Evolutionary conservation across 805 yeast species (phyloP).

Genomic region (Ogataea minuta): DNA sequence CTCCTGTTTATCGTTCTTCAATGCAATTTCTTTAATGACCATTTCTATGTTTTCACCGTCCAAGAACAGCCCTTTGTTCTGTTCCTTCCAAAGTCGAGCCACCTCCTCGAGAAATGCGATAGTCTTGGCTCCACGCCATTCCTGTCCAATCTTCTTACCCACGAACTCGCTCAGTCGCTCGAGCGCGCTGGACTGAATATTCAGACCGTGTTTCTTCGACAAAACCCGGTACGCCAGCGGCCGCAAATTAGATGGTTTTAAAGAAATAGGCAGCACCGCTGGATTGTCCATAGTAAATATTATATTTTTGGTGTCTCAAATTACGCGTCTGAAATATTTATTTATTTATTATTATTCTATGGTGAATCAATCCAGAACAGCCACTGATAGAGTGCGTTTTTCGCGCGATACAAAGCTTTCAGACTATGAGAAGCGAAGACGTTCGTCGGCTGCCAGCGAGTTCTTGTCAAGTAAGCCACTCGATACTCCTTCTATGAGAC

Average conservation of each 20-base stretch:
- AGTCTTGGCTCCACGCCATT: constrained; percentile 73
- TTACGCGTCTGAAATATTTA: constrained; percentile 12
- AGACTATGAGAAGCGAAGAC: constrained; percentile 17
- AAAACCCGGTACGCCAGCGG: constrained; percentile 89
- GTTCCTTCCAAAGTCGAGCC: constrained; percentile 83
- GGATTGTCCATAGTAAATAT: constrained; percentile 29
- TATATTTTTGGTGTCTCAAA: constrained; percentile 3
- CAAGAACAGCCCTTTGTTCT: constrained; percentile 81
- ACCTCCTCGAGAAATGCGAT: constrained; percentile 71
- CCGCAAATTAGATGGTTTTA: constrained; percentile 78
- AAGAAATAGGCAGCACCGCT: constrained; percentile 65
- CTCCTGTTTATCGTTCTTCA: constrained; percentile 18
- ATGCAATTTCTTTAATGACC: constrained; percentile 55
- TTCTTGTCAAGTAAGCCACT: constrained; percentile 7
- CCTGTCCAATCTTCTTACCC: constrained; percentile 75
- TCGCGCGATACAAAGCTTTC: constrained; percentile 20
- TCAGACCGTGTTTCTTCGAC: constrained; percentile 89
- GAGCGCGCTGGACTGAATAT: constrained; percentile 83
- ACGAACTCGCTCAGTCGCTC: constrained; percentile 68
- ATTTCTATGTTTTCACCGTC: constrained; percentile 69
- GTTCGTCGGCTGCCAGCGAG: constrained; percentile 16
- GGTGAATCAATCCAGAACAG: constrained; percentile 4
- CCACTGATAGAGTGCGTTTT: constrained; percentile 18
- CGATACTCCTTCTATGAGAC: constrained; percentile 4
- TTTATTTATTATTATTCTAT: neutral